Conservation (phyloP, 139 green algal genomes). For the Dunaliella sp. region DNA sequence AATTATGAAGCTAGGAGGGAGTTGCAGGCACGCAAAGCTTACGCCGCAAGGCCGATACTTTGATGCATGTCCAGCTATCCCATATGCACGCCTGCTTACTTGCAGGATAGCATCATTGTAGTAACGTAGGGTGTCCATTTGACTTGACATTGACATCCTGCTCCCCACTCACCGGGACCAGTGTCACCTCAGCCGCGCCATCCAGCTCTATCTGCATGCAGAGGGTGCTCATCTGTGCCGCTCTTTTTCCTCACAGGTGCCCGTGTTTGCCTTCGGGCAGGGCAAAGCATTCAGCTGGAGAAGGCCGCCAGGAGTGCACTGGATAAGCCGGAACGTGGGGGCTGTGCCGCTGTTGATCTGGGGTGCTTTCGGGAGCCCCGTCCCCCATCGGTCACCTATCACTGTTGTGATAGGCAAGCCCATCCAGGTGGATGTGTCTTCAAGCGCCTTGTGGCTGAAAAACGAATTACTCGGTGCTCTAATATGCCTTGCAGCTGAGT, state of each 20-base stretch:
- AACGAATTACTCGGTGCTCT: too few relatives aligned
- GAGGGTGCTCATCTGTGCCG: too few relatives aligned
- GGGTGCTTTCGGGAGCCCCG: slow-evolving; percentile 42
- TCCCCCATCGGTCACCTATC: slow-evolving; percentile 46
- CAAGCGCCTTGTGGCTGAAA: too few relatives aligned
- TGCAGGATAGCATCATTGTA: not conserved
- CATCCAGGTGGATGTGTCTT: slow-evolving; percentile 27
- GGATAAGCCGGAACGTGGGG: slow-evolving; percentile 1
- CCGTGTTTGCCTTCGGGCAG: slow-evolving; percentile 89
- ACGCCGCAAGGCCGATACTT: too few relatives aligned
- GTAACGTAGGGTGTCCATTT: slow-evolving; percentile 10
- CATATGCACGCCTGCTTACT: not conserved
- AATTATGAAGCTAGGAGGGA: too few relatives aligned
- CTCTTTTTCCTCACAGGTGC: too few relatives aligned
- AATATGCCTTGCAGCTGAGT: too few relatives aligned
- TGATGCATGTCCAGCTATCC: too few relatives aligned
- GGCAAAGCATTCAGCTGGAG: slow-evolving; percentile 60
- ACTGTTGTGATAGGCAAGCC: slow-evolving; percentile 57
- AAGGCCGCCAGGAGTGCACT: slow-evolving; percentile 19
- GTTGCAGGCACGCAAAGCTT: too few relatives aligned
- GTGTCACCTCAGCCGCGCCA: slow-evolving; percentile 69
- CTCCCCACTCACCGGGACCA: slow-evolving; percentile 63
- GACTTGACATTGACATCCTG: not conserved
- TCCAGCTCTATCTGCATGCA: too few relatives aligned
- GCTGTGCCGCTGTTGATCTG: slow-evolving; percentile 57